Evolutionary conservation across 495 filamentous ascomycete genomes (phyloP), one percentile per base, ranked within the genome.

Genomic region (Talaromyces borbonicus): DNA sequence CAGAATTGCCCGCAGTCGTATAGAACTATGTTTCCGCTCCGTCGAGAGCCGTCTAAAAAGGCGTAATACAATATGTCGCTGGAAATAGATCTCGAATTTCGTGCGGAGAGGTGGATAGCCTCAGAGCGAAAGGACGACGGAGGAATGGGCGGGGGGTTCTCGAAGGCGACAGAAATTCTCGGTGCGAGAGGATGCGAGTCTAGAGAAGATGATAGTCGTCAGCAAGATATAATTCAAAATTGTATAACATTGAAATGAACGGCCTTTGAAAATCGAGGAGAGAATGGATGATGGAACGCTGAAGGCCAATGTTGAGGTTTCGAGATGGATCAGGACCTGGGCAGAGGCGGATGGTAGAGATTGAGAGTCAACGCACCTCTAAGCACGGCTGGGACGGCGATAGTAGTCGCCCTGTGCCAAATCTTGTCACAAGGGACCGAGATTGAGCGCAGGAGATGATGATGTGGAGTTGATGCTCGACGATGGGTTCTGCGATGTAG

Each of bases 401-500:
- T n/a, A 7, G 18, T 26, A 41, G 38, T 41, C 38, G 38, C 38
- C 38, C 26, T 15, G 20, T 26, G 19, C 26, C 14, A n/a, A 16
- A 23, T 5, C 38, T 26, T 41, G 19, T 23, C n/a, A 18, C 26
- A 26, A 15, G 8, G 20, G 38, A 41, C 6, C 38, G 23, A 26
- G 12, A 23, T 15, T 9, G 20, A 26, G 12, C 4, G 38, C 12
- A 15, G 26, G 24, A 23, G 38, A 22, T 4, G 9, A 23, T 41
- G 38, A 23, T 41, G 38, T 22, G 37, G 36, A 16, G 37, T 20
- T 38, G 35, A 38, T 38, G n/a, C n/a, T n/a, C n/a, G n/a, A n/a
- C n/a, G n/a, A n/a, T n/a, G 24, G 38, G 38, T 24, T 41, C 38
- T 41, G 38, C 37, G 37, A 40, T 24, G 22, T 20, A 40, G 37